Base-by-base conservation (phyloP, 164 flowering plant genomes). In the Liquidambar formosana region DNA sequence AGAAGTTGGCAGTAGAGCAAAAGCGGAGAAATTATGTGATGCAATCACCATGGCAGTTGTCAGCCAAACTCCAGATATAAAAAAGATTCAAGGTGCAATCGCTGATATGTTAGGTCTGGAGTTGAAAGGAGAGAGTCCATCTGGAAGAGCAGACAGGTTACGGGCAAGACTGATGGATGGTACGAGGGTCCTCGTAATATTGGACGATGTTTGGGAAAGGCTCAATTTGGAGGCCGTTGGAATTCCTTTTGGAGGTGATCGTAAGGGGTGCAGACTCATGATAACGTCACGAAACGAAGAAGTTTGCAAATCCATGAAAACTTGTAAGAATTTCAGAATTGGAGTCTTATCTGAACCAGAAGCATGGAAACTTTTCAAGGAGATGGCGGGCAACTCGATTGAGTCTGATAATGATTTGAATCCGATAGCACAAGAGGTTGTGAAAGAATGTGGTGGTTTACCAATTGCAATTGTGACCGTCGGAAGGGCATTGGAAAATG, bases 121-220 rank as follows among this genome's bases (percentile, higher is more conserved):
- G 28, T 57, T 44, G 18, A 11, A 66, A 10, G 25, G n/a, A 5
- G 21, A 47, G 4, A n/a, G 57, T 45, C 22, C 8, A 16, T 19
- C 25, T 10, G 57, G 15, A n/a, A 59, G 56, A 68, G 64, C 71
- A 18, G 9, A 45, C 16, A 12, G 2, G 16, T 8, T 56, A 3
- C 8, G 62, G 28, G 15, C 23, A 8, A 66, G 70, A 19, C 21
- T 65, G 3, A 25, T 28, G 70, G 56, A 41, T 6, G n/a, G n/a
- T n/a, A 56, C 33, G 38, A 45, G 45, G 44, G 26, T 59, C 13
- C 57, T 68, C 1, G 10, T 68, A 19, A 68, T 68, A 18, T 58
- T 68, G 27, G 71, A 68, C 58, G 63, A 68, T 68, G 64, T 58
- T 59, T 68, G 59, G 64, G 1, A 1, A 1, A 5, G 8, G 41